These are phyloP conservation scores for Rubia tinctorum DNA, from an alignment of 305 asterid species.

Conservation along the genomic window DNA sequence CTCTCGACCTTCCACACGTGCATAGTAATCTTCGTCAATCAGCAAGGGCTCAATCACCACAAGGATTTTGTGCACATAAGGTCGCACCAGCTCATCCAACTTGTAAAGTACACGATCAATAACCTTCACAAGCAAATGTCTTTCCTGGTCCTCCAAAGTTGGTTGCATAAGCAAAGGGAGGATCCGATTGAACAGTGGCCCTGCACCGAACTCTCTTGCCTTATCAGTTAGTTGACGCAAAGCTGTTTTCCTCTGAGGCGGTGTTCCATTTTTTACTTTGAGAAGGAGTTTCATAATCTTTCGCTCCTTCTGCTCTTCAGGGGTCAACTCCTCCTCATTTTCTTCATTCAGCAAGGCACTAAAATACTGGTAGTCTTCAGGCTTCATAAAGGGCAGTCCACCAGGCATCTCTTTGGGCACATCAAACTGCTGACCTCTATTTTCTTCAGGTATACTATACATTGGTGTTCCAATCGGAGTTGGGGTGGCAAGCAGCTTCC, in stretches of 20 bases:
- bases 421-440: conserved; percentile 88
- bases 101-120: conserved; percentile 93
- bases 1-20: conserved; percentile 97
- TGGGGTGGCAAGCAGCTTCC: conserved; percentile 96
- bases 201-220: conserved; percentile 97
- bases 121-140: conserved; percentile 90
- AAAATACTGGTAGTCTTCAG: conserved; percentile 81
- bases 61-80: conserved; percentile 91
- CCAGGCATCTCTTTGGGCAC: conserved; percentile 97
- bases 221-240: conserved; percentile 92
- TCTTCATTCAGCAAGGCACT: conserved; percentile 44
- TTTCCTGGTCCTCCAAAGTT: conserved; percentile 89
- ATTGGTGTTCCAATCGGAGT: conserved; percentile 90
- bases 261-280: conserved; percentile 94
- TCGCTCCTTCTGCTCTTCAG: conserved; percentile 86
- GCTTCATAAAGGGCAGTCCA: conserved; percentile 91
- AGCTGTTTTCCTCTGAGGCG: conserved; percentile 99
- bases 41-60: conserved; percentile 92
- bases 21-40: conserved; percentile 94
- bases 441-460: conserved; percentile 83
- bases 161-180: conserved; percentile 98
- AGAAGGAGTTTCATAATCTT: conserved; percentile 90
- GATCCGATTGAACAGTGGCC: conserved; percentile 85
- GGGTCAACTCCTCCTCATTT: conserved; percentile 55
- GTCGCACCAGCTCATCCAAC: conserved; percentile 93